Percentiles rank a stretch among this genome's conserved stretches.
Conservation (phyloP, 2,329 filamentous ascomycete species). For the Neodidymelliopsis sp. region DNA sequence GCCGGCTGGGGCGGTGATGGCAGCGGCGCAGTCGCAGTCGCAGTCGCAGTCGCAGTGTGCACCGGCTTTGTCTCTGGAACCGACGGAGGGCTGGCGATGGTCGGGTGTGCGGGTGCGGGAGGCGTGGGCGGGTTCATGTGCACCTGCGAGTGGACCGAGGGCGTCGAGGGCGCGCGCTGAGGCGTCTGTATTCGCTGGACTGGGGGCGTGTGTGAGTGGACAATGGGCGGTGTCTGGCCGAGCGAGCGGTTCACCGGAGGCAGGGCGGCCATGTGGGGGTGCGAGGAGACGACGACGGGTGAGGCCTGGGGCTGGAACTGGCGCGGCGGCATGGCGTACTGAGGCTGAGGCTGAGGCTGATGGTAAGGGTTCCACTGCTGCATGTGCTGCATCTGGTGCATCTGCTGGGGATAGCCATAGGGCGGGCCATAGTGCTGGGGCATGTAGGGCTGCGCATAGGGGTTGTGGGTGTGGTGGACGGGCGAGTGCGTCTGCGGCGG, state of each 20-base stretch:
- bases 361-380: constrained; percentile 53
- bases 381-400: constrained; percentile 48
- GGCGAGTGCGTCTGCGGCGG: constrained; percentile 49
- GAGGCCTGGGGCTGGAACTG: constrained; percentile 50
- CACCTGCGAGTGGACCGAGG: constrained; percentile 46
- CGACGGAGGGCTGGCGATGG: constrained; percentile 3
- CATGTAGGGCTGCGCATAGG: constrained; percentile 48
- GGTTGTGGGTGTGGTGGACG: constrained; percentile 49
- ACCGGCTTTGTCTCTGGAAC: constrained; percentile 27
- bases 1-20: constrained; percentile 31
- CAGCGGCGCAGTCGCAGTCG: constrained; percentile 22
- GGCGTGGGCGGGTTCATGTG: constrained; percentile 43
- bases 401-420: constrained; percentile 43
- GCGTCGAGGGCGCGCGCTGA: constrained; percentile 43
- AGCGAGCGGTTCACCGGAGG: constrained; percentile 50
- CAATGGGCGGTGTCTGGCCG: constrained; percentile 48
- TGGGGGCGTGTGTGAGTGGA: constrained; percentile 46
- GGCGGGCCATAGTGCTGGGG: constrained; percentile 51
- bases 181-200: constrained; percentile 40
- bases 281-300: constrained; percentile 56
- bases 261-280: constrained; percentile 58
- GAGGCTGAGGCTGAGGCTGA: constrained; percentile 44
- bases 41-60: constrained; percentile 19
- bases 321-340: constrained; percentile 50
- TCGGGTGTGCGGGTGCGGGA: background rate